Evolutionary conservation across 2,329 filamentous ascomycete genomes (phyloP).

Genomic region (Monilinia laxa): DNA sequence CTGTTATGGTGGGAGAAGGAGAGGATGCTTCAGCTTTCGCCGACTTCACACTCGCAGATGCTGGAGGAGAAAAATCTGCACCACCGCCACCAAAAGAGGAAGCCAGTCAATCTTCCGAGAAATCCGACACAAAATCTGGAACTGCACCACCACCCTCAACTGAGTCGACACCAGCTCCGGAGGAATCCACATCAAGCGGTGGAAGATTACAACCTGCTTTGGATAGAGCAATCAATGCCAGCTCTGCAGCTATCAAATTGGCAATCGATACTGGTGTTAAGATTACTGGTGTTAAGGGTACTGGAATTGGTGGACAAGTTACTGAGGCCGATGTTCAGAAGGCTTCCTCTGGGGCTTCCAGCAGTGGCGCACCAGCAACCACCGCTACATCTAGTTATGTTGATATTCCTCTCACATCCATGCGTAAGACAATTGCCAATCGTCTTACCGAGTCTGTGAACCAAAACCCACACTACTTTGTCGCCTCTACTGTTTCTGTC

Average conservation of each 20-base stretch:
- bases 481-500: conserved; percentile 87
- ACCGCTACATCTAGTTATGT: conserved; percentile 69
- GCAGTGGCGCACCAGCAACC: conserved; percentile 56
- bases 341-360: conserved; percentile 57
- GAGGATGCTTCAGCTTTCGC: conserved; percentile 85
- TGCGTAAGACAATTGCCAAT: conserved; percentile 97
- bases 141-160: conserved; percentile 58
- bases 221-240: conserved; percentile 75
- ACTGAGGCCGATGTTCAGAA: conserved; percentile 94
- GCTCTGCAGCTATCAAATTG: conserved; percentile 73
- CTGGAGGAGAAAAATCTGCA: conserved; percentile 75
- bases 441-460: conserved; percentile 86
- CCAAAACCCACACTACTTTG: conserved; percentile 98
- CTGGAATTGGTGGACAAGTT: conserved; percentile 80
- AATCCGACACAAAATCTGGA: conserved; percentile 54
- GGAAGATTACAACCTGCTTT: conserved; percentile 81
- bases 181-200: conserved; percentile 71
- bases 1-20: conserved; percentile 89
- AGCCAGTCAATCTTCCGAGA: conserved; percentile 60
- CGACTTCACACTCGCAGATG: conserved; percentile 83
- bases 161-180: conserved; percentile 64
- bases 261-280: conserved; percentile 82
- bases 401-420: conserved; percentile 81
- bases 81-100: conserved; percentile 65
- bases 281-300: conserved; percentile 78